Base-by-base conservation (phyloP, 1,139 yeast genomes). In the Saccharomyces hybrid region DNA sequence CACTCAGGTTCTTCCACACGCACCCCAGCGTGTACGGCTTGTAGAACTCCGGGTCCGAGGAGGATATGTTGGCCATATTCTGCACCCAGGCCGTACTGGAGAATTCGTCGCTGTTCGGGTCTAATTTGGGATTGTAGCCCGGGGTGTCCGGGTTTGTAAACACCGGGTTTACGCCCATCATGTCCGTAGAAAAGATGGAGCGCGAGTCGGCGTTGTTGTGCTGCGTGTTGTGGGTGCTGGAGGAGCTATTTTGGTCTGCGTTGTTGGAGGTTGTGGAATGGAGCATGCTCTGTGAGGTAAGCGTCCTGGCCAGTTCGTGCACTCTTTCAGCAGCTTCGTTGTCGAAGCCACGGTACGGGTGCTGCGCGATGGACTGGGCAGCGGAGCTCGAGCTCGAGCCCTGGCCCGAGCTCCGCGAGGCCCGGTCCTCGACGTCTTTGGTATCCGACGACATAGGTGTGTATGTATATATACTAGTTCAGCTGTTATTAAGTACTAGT, bases 51-150 rank as follows among this genome's bases (percentile, higher is more conserved):
- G 84, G 82, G 61, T 85, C 88, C 23, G 76, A 72, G 56, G 76
- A 76, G 69, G 73, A 71, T 57, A 85, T 68, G 56, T 79, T 78
- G 59, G 81, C 78, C 76, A 86, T 73, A 67, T 86, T 86, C 67
- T 81, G 80, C 56, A 87, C 83, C 96, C 96, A 89, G 54, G 77
- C 81, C 62, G 78, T 78, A 49, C 91, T 71, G 54, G 69, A 77
- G 71, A 88, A 88, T 11, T 79, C 68, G 13, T 78, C 82, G 28
- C 81, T 73, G 58, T 67, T 70, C 13, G 88, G 88, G 61, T 83
- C 82, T 47, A 82, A 66, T 51, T 72, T 70, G 6, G 81, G 73
- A 59, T 79, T 79, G 49, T 73, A 60, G 3, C 72, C 73, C 0
- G 57, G 54, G 13, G 55, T 55, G 8, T 54, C 51, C 20, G 56